A percentile compares a stretch with the other conserved stretches of the same genome.
These are phyloP conservation scores for Alternaria panax DNA, from an alignment of 2,329 filamentous ascomycete species.

Conservation along the genomic window DNA sequence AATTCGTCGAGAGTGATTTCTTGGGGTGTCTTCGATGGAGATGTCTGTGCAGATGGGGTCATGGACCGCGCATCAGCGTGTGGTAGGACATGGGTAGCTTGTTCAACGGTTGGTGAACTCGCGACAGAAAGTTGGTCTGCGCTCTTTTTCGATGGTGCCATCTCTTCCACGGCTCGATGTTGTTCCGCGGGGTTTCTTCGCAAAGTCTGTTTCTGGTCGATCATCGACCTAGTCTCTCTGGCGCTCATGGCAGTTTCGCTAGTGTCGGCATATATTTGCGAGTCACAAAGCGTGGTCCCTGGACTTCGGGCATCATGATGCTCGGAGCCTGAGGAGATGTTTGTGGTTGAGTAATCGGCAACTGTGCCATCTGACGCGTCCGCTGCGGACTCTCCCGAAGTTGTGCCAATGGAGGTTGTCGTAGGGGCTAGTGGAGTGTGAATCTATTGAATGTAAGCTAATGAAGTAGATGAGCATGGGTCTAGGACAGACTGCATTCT, in stretches of 20 bases:
- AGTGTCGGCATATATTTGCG: background rate
- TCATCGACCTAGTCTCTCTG: background rate
- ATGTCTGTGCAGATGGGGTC: background rate
- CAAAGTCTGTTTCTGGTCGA: background rate
- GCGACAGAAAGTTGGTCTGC: background rate
- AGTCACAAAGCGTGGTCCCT: background rate
- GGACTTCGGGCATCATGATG: background rate
- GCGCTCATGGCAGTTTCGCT: background rate
- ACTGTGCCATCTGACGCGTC: background rate
- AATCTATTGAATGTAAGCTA: constrained; percentile 15
- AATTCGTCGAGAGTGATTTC: constrained; percentile 59
- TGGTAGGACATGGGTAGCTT: background rate
- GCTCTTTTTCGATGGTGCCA: background rate
- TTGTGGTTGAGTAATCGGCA: background rate
- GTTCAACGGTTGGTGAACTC: background rate
- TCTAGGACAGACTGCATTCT: constrained; percentile 18
- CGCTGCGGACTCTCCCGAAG: background rate
- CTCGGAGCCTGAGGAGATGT: background rate
- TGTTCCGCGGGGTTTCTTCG: background rate
- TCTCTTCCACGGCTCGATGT: background rate
- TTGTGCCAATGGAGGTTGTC: background rate
- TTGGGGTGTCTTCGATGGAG: constrained; percentile 48
- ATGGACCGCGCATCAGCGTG: background rate
- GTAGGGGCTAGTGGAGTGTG: background rate
- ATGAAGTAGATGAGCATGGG: background rate